phyloP scores from a whole-genome alignment of 192 early-diverging fungal species.

The Allomyces macrogynus region DNA sequence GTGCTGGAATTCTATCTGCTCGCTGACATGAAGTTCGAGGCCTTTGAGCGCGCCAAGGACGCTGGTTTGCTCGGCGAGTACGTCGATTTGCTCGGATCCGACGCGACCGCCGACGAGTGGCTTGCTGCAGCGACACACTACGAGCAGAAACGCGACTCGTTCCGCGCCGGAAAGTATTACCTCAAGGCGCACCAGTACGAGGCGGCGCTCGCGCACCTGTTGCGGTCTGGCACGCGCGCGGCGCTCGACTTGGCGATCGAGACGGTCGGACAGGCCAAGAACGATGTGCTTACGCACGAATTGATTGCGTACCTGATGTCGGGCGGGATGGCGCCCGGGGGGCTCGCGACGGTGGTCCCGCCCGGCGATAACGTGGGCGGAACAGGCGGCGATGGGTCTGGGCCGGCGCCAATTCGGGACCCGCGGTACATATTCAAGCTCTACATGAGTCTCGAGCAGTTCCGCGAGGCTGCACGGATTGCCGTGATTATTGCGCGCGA shows the following conservation, averaged over 20 bases:
- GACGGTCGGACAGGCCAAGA: constrained; percentile 28
- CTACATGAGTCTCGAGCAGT: constrained; percentile 34
- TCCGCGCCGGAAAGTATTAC: constrained; percentile 25
- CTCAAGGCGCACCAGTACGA: constrained; percentile 23
- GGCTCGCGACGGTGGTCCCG: too few species aligned
- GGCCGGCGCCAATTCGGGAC: constrained; percentile 9
- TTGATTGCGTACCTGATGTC: constrained; percentile 33
- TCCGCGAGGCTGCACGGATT: constrained; percentile 27
- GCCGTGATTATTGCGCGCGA: constrained; percentile 36
- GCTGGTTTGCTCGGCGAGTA: not conserved
- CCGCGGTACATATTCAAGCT: constrained; percentile 40
- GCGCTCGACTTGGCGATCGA: constrained; percentile 28
- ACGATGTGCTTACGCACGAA: constrained; percentile 27
- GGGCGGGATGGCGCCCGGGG: not conserved
- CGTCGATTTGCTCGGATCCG: constrained; percentile 18
- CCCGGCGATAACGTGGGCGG: too few species aligned
- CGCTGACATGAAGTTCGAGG: constrained; percentile 31
- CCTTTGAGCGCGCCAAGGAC: constrained; percentile 29
- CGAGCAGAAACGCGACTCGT: constrained; percentile 17
- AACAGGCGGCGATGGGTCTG: not conserved
- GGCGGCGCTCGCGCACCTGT: constrained; percentile 20
- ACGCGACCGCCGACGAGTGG: constrained; percentile 13
- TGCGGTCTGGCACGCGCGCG: constrained; percentile 5
- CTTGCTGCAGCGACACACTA: constrained; percentile 24
- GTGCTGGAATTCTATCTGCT: constrained; percentile 35